Evolutionary conservation across 306 rosid genomes (phyloP).

Genomic region (Gynostemma pentaphyllum): DNA sequence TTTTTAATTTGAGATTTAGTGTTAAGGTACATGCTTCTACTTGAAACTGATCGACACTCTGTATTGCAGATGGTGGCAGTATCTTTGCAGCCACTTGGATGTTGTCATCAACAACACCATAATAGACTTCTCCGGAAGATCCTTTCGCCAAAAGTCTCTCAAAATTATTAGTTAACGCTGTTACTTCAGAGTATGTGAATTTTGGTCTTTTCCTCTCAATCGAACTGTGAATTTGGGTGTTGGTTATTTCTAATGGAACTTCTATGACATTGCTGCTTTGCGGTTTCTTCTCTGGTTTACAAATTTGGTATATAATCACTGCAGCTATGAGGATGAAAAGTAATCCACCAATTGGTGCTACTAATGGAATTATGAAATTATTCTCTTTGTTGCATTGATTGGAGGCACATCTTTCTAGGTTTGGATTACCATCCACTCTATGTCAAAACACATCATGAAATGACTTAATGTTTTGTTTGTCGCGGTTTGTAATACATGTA

Average conservation of each 20-base stretch:
- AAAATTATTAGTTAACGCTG: conserved; percentile 32
- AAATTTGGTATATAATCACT: conserved; percentile 3
- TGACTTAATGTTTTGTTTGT: no score
- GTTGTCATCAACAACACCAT: conserved; percentile 25
- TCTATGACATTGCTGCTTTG: background rate
- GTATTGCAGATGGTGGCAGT: conserved; percentile 30
- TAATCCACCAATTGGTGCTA: conserved; percentile 39
- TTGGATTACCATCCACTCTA: conserved; percentile 24
- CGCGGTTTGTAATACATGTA: no score
- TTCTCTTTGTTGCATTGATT: conserved; percentile 24
- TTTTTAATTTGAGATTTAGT: background rate
- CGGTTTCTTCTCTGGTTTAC: conserved; percentile 13
- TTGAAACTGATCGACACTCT: conserved; percentile 36
- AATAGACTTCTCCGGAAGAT: conserved; percentile 39
- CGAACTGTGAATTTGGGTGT: background rate
- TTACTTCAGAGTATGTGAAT: conserved; percentile 26
- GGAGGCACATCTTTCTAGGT: conserved; percentile 18
- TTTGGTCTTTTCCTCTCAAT: conserved; percentile 18
- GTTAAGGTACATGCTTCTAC: conserved; percentile 32
- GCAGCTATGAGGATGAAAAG: conserved; percentile 17
- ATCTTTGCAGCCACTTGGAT: conserved; percentile 47
- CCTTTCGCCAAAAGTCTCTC: conserved; percentile 31
- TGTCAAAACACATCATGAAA: no score
- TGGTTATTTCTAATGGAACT: background rate
- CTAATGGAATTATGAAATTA: conserved; percentile 26